Base-by-base conservation (phyloP, 768 basidiomycete genomes). In the Termitomyces sp. region DNA sequence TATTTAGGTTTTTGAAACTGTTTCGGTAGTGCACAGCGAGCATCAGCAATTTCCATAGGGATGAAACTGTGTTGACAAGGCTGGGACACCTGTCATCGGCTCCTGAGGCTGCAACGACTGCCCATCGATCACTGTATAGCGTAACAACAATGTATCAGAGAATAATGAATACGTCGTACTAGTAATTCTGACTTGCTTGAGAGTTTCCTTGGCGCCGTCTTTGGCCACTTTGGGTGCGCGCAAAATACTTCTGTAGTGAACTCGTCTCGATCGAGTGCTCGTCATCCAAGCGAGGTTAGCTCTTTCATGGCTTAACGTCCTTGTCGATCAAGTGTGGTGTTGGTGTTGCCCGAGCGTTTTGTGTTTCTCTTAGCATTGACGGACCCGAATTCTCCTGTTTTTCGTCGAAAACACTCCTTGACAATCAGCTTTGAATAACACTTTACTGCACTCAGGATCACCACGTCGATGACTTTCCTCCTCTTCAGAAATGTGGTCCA, bases 341-440 rank as follows among this genome's bases (percentile, higher is more conserved):
- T 10, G 22, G 3, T 8, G 11, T 36, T 33, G 20, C 22, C 14
- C 36, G 33, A 9, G 46, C 26, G 26, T 30, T n/a, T 28, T 20
- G 14, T 24, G 13, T 24, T 18, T 36, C 5, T 16, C 22, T 22
- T 10, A 18, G 26, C 6, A 38, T 16, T 38, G 16, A 38, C 32
- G 11, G 38, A 40, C n/a, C 8, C 5, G n/a, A 41, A 5, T 20
- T 41, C 40, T 41, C 16, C 26, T 46, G 45, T 16, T 28, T 10
- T 10, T 49, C n/a, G 18, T 32, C 14, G 20, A 22, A 20, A 35
- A 50, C 20, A 81, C 79, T 55, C 72, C 13, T 65, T 49, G 48
- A 49, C 47, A 33, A 55, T 88, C n/a, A 10, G 10, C 2, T 33
- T 33, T 33, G 11, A 10, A 40, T 40, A 40, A 14, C 5, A 16